Conservation (phyloP, 495 filamentous ascomycete species). For the Neurospora sp. region DNA sequence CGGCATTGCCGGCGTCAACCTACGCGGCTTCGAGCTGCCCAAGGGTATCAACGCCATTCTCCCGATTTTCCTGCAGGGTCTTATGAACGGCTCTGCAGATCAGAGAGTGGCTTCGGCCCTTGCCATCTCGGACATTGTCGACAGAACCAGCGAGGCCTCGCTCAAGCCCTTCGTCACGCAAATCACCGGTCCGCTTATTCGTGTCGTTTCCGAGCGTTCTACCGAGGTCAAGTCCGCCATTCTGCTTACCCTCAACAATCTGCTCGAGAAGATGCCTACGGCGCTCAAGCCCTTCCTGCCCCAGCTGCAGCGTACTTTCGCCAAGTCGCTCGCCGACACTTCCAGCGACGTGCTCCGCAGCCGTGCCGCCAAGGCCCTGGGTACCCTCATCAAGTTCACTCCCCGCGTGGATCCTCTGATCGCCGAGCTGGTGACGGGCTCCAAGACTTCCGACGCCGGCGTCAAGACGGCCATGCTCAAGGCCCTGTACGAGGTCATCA, state of each 20-base stretch:
- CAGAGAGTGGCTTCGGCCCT: conserved; percentile 87
- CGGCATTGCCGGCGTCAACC: conserved; percentile 72
- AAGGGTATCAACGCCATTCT: conserved; percentile 97
- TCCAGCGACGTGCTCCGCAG: conserved; percentile 81
- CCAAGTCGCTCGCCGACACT: conserved; percentile 86
- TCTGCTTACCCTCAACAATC: conserved; percentile 83
- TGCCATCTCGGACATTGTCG: conserved; percentile 90
- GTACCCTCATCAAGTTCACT: conserved; percentile 91
- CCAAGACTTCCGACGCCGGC: conserved; percentile 78
- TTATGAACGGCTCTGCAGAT: conserved; percentile 89
- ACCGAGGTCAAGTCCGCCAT: conserved; percentile 94
- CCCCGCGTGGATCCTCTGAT: conserved; percentile 86
- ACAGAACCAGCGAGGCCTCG: conserved; percentile 72
- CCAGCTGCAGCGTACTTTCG: conserved; percentile 93
- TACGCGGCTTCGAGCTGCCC: conserved; percentile 83
- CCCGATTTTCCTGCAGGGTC: conserved; percentile 93
- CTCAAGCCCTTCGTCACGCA: conserved; percentile 92
- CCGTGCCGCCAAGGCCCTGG: conserved; percentile 88
- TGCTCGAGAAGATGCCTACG: conserved; percentile 92
- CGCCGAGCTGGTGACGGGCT: conserved; percentile 80
- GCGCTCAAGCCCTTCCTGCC: conserved; percentile 95
- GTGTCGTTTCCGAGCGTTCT: conserved; percentile 91
- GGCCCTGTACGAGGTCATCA: conserved; percentile 89
- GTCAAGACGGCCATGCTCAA: conserved; percentile 96
- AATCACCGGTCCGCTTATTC: conserved; percentile 93